These are phyloP conservation scores for Paraurostyla sp. DNA, from an alignment of 73 alveolate genomes.

Conservation along the genomic window DNA sequence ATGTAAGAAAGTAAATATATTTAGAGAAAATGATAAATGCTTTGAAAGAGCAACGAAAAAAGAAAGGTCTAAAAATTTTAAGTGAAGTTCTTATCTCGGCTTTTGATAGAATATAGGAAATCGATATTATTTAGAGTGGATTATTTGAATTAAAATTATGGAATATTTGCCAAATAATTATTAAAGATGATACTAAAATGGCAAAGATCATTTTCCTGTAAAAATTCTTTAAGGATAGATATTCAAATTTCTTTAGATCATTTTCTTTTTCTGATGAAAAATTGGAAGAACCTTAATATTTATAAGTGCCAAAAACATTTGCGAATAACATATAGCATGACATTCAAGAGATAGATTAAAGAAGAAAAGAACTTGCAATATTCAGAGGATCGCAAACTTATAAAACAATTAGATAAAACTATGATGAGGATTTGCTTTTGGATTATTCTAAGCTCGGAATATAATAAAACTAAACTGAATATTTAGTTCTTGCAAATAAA, in stretches of 20 bases:
- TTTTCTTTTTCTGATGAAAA: background rate
- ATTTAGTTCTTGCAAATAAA: background rate
- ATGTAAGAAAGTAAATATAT: slow-evolving; percentile 15
- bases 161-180: background rate
- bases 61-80: slow-evolving; percentile 10
- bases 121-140: background rate
- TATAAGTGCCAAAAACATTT: background rate
- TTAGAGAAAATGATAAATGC: slow-evolving; percentile 34
- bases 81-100: background rate
- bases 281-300: background rate
- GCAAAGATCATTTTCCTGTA: background rate
- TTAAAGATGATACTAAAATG: background rate
- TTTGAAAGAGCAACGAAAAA: background rate
- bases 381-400: slow-evolving; percentile 34
- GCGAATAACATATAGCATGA: background rate
- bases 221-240: background rate
- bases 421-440: slow-evolving; percentile 4
- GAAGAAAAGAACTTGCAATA: slow-evolving; percentile 12
- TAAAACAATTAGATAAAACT: background rate
- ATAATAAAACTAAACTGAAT: background rate
- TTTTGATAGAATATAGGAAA: background rate
- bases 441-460: background rate
- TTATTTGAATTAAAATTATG: background rate
- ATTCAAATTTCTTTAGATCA: background rate
- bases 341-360: background rate